A percentile compares a stretch with the other conserved stretches of the same genome.
Conservation (phyloP, 2,329 filamentous ascomycete genomes). For the Neopestalotiopsis sp. region DNA sequence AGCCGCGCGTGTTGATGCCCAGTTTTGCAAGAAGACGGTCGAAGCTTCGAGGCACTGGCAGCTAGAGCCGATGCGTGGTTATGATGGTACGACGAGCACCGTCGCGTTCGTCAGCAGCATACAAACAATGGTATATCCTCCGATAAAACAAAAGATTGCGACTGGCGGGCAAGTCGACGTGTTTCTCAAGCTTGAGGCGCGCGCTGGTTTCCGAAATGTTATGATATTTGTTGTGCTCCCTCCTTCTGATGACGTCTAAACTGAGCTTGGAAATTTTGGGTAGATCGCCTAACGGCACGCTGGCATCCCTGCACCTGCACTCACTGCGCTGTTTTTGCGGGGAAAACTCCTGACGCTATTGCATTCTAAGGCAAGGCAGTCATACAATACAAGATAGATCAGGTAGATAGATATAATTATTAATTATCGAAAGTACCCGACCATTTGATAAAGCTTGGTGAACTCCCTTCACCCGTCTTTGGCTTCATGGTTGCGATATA, state of each 20-base stretch:
- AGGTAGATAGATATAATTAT: too few relatives aligned
- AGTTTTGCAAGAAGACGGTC: not conserved
- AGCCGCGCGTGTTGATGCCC: not conserved
- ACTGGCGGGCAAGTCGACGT: not conserved
- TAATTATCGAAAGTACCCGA: too few relatives aligned
- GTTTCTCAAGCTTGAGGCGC: not conserved
- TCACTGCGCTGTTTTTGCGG: constrained; percentile 7
- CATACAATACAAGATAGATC: too few relatives aligned
- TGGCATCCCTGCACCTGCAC: not conserved
- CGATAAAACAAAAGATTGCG: not conserved
- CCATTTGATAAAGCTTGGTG: not conserved
- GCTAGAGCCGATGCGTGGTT: not conserved
- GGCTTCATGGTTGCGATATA: too few relatives aligned
- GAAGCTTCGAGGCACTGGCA: not conserved
- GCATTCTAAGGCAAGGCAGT: not conserved
- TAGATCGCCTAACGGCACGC: not conserved
- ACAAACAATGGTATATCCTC: not conserved
- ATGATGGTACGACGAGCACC: not conserved
- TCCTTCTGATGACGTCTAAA: constrained; percentile 16
- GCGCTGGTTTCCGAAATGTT: not conserved
- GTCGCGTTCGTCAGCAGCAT: not conserved
- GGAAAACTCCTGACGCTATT: not conserved
- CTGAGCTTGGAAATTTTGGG: constrained; percentile 14
- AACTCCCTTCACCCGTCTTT: too few relatives aligned
- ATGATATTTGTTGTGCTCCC: constrained; percentile 12